A percentile compares a stretch with the other conserved stretches of the same genome.
phyloP scores from a whole-genome alignment of 2,329 filamentous ascomycete species.

The Sporothrix mexicana region DNA sequence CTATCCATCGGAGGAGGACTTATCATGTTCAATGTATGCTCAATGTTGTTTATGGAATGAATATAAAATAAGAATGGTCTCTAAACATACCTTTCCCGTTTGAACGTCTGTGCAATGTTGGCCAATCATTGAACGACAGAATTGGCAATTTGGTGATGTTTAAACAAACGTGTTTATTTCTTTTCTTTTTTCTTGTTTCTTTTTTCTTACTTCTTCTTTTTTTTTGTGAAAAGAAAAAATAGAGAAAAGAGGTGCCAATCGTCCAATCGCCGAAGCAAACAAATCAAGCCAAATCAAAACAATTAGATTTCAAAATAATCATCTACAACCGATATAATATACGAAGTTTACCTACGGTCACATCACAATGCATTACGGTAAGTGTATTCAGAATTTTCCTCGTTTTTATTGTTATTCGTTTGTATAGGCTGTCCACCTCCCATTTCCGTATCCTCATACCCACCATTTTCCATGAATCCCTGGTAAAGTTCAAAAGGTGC shows the following conservation, averaged over 20 bases:
- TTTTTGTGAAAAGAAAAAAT: neutral
- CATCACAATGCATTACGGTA: neutral
- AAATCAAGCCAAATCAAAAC: too few species aligned
- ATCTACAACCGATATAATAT: too few species aligned
- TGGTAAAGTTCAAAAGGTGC: slow-evolving; percentile 2
- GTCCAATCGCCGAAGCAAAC: too few species aligned
- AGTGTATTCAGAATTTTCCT: neutral
- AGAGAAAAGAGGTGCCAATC: too few species aligned
- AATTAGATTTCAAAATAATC: too few species aligned
- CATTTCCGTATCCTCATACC: neutral
- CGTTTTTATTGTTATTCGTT: slow-evolving; percentile 6
- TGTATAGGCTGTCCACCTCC: neutral
- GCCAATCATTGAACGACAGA: too few species aligned
- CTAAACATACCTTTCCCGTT: neutral
- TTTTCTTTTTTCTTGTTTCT: too few species aligned
- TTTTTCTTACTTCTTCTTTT: neutral
- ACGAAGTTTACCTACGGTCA: neutral
- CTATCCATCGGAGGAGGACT: neutral
- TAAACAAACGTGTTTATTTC: too few species aligned
- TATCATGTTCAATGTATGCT: slow-evolving; percentile 19
- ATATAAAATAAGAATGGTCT: neutral
- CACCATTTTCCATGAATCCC: neutral
- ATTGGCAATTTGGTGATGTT: too few species aligned
- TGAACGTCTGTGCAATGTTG: too few species aligned
- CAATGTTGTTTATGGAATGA: slow-evolving; percentile 19